These are phyloP conservation scores for Yamadazyma siamensis DNA, from an alignment of 1,139 yeast species.

Conservation along the genomic window DNA sequence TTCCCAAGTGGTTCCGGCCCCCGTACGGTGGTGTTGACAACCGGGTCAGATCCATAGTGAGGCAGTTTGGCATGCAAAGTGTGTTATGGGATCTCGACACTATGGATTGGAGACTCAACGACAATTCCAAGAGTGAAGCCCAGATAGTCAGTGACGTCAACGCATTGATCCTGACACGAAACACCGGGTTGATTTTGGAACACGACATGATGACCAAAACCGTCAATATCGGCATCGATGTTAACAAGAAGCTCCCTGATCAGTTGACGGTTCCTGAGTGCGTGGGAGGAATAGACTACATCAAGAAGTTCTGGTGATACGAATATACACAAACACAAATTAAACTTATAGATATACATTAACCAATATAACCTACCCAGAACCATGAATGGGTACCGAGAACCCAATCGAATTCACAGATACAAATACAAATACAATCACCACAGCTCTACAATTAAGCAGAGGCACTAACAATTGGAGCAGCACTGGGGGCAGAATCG, in stretches of 20 bases:
- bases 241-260: constrained; percentile 40
- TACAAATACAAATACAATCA: too few relatives aligned
- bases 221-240: constrained; percentile 63
- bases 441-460: too few relatives aligned
- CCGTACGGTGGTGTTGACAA: constrained; percentile 95
- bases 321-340: neutral
- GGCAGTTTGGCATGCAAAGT: constrained; percentile 83
- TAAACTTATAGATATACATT: too few relatives aligned
- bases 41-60: constrained; percentile 71
- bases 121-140: constrained; percentile 36
- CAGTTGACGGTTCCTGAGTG: constrained; percentile 85
- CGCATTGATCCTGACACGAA: constrained; percentile 40
- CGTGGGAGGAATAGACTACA: constrained; percentile 58
- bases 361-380: too few relatives aligned
- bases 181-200: constrained; percentile 69
- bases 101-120: constrained; percentile 79
- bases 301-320: constrained; percentile 23
- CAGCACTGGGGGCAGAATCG: constrained; percentile 13
- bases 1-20: constrained; percentile 95
- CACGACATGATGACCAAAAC: constrained; percentile 74
- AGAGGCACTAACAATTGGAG: constrained; percentile 18
- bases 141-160: constrained; percentile 55
- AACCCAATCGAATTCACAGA: too few relatives aligned
- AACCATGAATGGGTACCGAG: too few relatives aligned
- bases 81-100: constrained; percentile 93